Evolutionary conservation across 208 protist genomes (phyloP), one percentile per base, ranked within the genome.

Genomic region (Leishmania guyanensis): DNA sequence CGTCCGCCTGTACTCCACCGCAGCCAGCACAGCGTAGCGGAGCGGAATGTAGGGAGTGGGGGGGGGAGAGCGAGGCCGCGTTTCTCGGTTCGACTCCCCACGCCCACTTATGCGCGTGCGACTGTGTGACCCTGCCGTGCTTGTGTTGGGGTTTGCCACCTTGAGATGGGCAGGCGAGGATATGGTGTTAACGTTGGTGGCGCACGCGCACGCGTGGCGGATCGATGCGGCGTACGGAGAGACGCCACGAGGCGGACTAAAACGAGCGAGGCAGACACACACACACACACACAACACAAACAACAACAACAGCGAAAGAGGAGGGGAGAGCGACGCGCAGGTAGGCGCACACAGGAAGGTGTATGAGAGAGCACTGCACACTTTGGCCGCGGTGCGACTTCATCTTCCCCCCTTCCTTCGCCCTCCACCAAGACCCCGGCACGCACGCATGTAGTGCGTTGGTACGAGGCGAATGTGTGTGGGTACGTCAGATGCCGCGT

Each of bases 1-100:
- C 8, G 86, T 95, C 60, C 86, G 86, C 62, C 51, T 92, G 50
- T 95, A 89, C 69, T 66, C 78, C 16, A 64, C 81, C 29, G 79
- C 53, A 60, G 39, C 46, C 68, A 4, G 46, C 43, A n/a, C 43
- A 50, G 39, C 5, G 68, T 79, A 54, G 66, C 68, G 51, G 75
- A 50, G 39, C 39, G 68, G 3, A 29, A 29, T 65, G 60, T 17
- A 10, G 60, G 9, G 14, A 26, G 68, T 53, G 68, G 12, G 3
- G 43, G 43, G 26, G 39, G 20, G 6, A 20, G 68, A 22, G 22
- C 9, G 16, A 73, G 46, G 10, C 39, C 50, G 39, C 26, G 36
- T 26, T 46, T 22, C 17, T 71, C 64, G 16, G 29, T 22, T 68
- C 33, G 14, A 5, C 33, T 68, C 33, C 33, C n/a, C 29, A 68